Base-by-base conservation (phyloP, 2,329 filamentous ascomycete genomes). In the Chaetomium sp. region DNA sequence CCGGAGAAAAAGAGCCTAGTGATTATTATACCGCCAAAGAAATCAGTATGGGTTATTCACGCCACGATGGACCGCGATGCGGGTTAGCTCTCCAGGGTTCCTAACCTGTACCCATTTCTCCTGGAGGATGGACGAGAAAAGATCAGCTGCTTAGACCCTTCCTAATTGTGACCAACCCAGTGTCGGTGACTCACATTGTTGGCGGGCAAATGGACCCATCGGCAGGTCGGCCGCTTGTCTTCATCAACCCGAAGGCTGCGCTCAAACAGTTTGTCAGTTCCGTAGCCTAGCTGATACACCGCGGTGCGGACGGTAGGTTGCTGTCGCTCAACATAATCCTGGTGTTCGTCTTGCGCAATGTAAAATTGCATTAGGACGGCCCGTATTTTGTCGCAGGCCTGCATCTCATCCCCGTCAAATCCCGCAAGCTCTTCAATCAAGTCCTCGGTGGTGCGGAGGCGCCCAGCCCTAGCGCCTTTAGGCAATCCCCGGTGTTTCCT, bases 201-300 rank as follows among this genome's bases (percentile, higher is more conserved):
- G 5, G 54, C 49, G 10, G 54, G 54, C 6, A 56, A 7, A 41
- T 56, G 50, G 27, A 56, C 46, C 54, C 49, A 56, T 5, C 54
- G 49, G 45, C 54, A 56, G 6, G 44, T 49, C 11, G 49, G 14
- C n/a, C 35, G 38, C 45, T 45, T 49, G 19, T 45, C 45, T 9
- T 43, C 14, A 9, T 56, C 49, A 12, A 11, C 32, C 9, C 42
- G 35, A 12, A 32, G 35, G n/a, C 49, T 49, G 32, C 48, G 6
- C 7, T 41, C 9, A 32, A 52, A 53, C n/a, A 49, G 4, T 11
- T 44, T 48, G 2, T 45, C 37, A 7, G 44, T 35, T 11, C 54
- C 49, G n/a, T 53, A 49, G 3, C n/a, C n/a, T n/a, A n/a, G n/a
- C n/a, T n/a, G n/a, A 45, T 56, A 56, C 5, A 56, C 19, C 11